These are phyloP conservation scores for Ganoderma boninense DNA, from an alignment of 1,284 basidiomycete species.

Conservation along the genomic window DNA sequence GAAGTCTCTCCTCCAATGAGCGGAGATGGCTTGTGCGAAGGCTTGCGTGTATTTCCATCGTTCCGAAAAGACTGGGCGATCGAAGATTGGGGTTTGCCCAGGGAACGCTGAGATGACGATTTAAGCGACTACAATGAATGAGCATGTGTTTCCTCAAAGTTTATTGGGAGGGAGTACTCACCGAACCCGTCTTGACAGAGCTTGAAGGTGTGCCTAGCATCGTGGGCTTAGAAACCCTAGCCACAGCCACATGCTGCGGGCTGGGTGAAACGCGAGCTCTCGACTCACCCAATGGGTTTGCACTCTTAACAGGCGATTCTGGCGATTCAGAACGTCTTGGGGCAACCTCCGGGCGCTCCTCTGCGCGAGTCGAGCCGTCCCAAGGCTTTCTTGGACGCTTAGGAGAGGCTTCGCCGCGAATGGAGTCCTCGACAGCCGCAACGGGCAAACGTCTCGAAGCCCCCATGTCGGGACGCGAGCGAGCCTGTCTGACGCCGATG, in stretches of 20 bases:
- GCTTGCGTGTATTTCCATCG: neutral
- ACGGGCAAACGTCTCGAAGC: neutral
- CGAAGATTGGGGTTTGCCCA: neutral
- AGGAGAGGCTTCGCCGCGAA: neutral
- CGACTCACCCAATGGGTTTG: neutral
- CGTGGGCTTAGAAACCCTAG: neutral
- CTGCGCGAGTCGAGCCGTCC: neutral
- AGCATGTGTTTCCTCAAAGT: neutral
- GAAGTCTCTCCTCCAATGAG: neutral
- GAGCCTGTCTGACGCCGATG: neutral
- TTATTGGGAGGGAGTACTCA: neutral
- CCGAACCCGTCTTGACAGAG: neutral
- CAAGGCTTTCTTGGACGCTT: neutral
- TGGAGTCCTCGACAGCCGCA: neutral
- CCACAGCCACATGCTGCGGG: neutral
- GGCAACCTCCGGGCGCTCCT: neutral
- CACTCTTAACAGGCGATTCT: neutral
- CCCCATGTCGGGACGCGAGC: neutral
- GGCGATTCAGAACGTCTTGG: neutral
- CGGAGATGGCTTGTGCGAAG: neutral
- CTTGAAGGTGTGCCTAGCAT: neutral
- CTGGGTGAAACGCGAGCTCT: neutral
- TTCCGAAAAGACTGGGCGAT: neutral
- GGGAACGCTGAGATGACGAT: neutral
- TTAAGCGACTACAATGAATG: neutral